Conservation (phyloP, 805 yeast species). For the Isabelozyma rhagii region DNA sequence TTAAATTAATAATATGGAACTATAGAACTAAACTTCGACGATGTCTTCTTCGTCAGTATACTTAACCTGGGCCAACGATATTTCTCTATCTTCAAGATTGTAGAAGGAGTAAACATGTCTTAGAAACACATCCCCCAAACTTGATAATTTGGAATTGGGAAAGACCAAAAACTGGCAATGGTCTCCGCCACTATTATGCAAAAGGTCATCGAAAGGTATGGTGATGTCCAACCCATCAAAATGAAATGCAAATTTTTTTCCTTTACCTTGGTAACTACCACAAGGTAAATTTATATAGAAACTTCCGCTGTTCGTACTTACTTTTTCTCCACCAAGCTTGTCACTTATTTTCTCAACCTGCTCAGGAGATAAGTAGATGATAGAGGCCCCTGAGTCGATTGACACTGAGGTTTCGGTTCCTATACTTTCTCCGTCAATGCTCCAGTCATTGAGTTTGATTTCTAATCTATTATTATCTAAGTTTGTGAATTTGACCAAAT, state of each 20-base stretch:
- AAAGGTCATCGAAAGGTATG: neutral
- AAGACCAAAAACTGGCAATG: neutral
- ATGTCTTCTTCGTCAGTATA: constrained; percentile 1
- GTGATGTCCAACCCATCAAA: neutral
- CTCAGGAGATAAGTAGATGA: constrained; percentile 13
- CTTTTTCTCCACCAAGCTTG: constrained; percentile 4
- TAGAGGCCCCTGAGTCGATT: constrained; percentile 19
- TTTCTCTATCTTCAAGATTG: constrained; percentile 10
- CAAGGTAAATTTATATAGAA: neutral
- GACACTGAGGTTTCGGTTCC: constrained; percentile 3
- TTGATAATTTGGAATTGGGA: neutral
- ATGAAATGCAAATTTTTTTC: neutral
- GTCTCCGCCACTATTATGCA: neutral
- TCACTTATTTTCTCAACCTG: constrained; percentile 6
- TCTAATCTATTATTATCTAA: neutral
- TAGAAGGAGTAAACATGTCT: constrained; percentile 14
- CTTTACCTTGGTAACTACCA: neutral
- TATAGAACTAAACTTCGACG: neutral
- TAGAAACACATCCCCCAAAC: constrained; percentile 13
- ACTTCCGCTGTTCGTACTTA: neutral
- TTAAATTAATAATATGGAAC: neutral
- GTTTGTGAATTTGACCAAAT: constrained; percentile 7
- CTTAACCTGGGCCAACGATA: constrained; percentile 12
- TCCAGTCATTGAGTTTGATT: neutral
- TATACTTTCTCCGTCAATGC: neutral